Evolutionary conservation across 208 protist genomes (phyloP).

Genomic region (Crithidia mellificae): DNA sequence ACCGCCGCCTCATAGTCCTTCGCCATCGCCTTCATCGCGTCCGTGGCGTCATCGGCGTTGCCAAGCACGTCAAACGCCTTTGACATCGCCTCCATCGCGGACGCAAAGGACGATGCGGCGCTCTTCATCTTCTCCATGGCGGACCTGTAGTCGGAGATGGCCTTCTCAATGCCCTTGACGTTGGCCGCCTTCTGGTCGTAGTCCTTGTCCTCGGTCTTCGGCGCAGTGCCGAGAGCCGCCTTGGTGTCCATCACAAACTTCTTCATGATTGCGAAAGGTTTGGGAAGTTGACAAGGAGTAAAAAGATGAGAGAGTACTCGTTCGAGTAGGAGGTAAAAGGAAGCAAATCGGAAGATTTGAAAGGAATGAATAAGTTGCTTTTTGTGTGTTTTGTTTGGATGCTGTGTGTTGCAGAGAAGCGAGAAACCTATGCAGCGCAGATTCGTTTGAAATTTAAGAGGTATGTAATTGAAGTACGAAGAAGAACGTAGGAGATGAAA

Average conservation of each 20-base stretch:
- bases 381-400: neutral
- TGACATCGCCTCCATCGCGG: conserved; percentile 32
- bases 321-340: neutral
- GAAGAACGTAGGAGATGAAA: neutral
- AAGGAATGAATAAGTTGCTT: neutral
- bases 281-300: neutral
- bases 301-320: conserved; percentile 1
- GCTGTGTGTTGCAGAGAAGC: neutral
- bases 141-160: conserved; percentile 30
- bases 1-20: conserved; percentile 11
- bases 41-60: conserved; percentile 19
- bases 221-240: conserved; percentile 33
- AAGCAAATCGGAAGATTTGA: neutral
- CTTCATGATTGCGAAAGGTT: conserved; percentile 33
- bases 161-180: conserved; percentile 32
- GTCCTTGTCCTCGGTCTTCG: conserved; percentile 55
- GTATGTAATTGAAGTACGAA: neutral
- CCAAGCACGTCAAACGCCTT: conserved; percentile 42
- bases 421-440: neutral
- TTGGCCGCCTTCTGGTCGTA: conserved; percentile 34
- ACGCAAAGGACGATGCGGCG: conserved; percentile 29
- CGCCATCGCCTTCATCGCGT: conserved; percentile 15
- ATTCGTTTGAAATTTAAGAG: neutral
- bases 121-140: conserved; percentile 34
- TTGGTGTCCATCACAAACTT: conserved; percentile 53